Conservation (phyloP, 148 eudicot genomes). For the Agrostemma githago region DNA sequence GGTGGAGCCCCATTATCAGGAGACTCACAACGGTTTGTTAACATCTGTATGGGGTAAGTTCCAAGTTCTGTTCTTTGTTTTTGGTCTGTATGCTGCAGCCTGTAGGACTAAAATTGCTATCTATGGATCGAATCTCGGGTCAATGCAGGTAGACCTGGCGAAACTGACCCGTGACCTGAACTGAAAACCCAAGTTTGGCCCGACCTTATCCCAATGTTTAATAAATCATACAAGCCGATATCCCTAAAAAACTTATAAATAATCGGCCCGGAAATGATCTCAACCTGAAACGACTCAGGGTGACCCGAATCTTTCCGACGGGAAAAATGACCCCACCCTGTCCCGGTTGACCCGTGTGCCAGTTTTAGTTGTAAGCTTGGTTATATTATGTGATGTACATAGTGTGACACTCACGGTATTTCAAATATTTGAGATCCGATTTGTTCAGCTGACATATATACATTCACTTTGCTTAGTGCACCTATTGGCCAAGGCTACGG, state of each 20-base stretch:
- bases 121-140: neutral
- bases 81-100: neutral
- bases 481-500: constrained; percentile 98
- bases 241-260: neutral
- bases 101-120: neutral
- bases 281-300: too few relatives aligned
- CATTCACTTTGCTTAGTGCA: constrained; percentile 46
- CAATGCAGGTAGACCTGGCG: too few relatives aligned
- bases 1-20: constrained; percentile 98
- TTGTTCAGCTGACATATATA: constrained; percentile 4
- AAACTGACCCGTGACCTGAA: too few relatives aligned
- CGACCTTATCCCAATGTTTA: too few relatives aligned
- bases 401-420: constrained; percentile 5
- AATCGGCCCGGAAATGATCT: neutral
- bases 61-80: constrained; percentile 19
- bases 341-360: neutral
- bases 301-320: neutral
- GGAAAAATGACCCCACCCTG: neutral
- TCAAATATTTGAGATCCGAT: neutral
- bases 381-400: neutral
- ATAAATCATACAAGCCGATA: neutral
- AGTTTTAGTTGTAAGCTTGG: neutral
- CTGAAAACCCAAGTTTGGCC: too few relatives aligned
- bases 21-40: constrained; percentile 85
- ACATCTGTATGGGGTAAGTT: constrained; percentile 90